A percentile compares a stretch with the other conserved stretches of the same genome.
phyloP scores from a whole-genome alignment of 2,329 filamentous ascomycete species.

The Beauveria bassiana region DNA sequence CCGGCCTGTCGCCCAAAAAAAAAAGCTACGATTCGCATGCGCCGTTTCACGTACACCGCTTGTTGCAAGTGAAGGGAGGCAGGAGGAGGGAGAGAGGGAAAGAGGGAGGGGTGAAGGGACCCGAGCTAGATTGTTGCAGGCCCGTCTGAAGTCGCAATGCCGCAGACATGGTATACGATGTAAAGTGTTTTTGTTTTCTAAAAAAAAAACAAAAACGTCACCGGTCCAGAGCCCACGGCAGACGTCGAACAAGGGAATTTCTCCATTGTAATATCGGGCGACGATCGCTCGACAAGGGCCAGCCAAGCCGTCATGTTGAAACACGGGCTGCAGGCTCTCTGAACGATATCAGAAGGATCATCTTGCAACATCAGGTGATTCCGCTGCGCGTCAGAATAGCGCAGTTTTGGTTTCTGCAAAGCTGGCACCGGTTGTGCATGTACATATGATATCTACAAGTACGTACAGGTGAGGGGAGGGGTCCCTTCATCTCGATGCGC shows the following conservation, averaged over 20 bases:
- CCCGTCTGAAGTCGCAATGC: neutral
- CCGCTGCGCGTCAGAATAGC: conserved; percentile 9
- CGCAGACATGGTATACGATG: neutral
- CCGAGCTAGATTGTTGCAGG: neutral
- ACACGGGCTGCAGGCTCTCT: neutral
- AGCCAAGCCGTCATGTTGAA: neutral
- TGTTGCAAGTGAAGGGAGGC: neutral
- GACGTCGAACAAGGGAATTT: no score
- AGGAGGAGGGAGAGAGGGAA: no score
- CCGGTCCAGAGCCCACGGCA: neutral
- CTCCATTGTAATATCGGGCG: neutral
- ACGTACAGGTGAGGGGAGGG: neutral
- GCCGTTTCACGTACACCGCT: conserved; percentile 4
- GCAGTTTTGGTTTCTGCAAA: conserved; percentile 5
- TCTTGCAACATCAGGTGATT: conserved; percentile 6
- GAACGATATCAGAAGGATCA: neutral
- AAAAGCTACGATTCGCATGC: neutral
- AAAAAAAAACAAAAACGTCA: neutral
- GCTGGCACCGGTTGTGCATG: conserved; percentile 3
- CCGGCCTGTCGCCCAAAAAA: conserved; percentile 1
- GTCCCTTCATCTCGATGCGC: conserved; percentile 1
- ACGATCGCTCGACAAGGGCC: neutral
- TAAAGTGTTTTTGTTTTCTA: neutral
- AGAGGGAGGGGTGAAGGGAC: no score
- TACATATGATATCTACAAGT: neutral